Base-by-base conservation (phyloP, 192 early-diverging fungal species). In the Backusella tarrabulga region DNA sequence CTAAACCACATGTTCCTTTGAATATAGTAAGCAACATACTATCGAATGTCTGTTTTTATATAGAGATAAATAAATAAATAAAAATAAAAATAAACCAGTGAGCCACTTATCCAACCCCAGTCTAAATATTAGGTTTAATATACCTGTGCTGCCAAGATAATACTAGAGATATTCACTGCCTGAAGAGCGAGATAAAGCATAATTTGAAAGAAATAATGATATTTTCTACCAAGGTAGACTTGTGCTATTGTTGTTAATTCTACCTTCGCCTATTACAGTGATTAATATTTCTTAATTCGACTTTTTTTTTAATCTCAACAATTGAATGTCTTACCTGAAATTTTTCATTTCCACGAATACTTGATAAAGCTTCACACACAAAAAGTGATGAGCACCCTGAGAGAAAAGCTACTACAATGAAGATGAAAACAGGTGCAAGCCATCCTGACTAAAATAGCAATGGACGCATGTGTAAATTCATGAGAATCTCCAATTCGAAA, bases 161-260 rank as follows among this genome's bases (percentile, higher is more conserved):
- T 92, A 23, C 90, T 91, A 11, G 91, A 89, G 66, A 94, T 87
- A 77, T 87, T 93, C 73, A 91, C 87, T 7, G 89, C 88, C 81
- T 93, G 91, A 69, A 94, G 80, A 19, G 91, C 86, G 1, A 92
- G 83, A 75, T 87, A 94, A 52, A 93, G 81, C 36, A 90, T 80
- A 34, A 90, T 35, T 72, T 93, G 91, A 66, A 92, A 85, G 14
- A 90, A 11, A 26, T 83, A 82, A 73, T 92, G 90, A 75, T 90
- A 89, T 23, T 83, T 81, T 42, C 85, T 82, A 11, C 92, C 92
- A 52, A 92, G 87, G 72, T 89, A 93, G 67, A 80, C 88, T 67
- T 90, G 86, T 3, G 90, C 89, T 41, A 94, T 79, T 23, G 90
- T 90, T 1, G 93, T 90, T 72, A 93, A 89, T 79, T 94, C 93